A percentile compares a stretch with the other conserved stretches of the same genome.
Conservation (phyloP, 2,329 filamentous ascomycete genomes). For the Ophiostoma populinum region DNA sequence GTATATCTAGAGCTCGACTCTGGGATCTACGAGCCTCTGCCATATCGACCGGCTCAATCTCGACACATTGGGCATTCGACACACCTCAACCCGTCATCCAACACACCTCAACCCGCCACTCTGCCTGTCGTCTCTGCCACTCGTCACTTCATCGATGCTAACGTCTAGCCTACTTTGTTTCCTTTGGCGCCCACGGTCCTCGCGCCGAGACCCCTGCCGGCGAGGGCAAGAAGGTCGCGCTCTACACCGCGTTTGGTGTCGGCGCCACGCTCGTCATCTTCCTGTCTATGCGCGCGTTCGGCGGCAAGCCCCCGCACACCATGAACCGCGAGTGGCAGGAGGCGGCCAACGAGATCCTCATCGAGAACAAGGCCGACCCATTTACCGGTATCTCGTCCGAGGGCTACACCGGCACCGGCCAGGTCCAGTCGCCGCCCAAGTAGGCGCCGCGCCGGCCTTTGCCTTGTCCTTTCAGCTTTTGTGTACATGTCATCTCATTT, state of each 20-base stretch:
- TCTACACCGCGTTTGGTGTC: conserved; percentile 54
- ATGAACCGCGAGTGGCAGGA: conserved; percentile 98
- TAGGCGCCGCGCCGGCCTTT: neutral
- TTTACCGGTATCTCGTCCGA: conserved; percentile 69
- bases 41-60: too few species aligned
- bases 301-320: conserved; percentile 56
- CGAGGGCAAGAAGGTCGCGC: conserved; percentile 63
- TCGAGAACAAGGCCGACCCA: conserved; percentile 75
- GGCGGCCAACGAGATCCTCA: conserved; percentile 78
- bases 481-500: neutral
- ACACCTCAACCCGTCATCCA: neutral
- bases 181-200: conserved; percentile 91
- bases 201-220: conserved; percentile 69
- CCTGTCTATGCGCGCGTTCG: conserved; percentile 51
- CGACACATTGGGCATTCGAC: neutral
- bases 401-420: conserved; percentile 61
- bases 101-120: neutral
- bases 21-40: too few species aligned
- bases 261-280: conserved; percentile 55
- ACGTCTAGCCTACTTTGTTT: conserved; percentile 87
- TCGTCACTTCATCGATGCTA: too few species aligned
- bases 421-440: conserved; percentile 52
- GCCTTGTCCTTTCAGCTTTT: neutral
- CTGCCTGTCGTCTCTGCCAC: too few species aligned
- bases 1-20: too few species aligned